Percentiles rank a stretch among this genome's conserved stretches.
Evolutionary conservation across 192 early-diverging fungal genomes (phyloP).

Genomic region (Coemansia sp.): DNA sequence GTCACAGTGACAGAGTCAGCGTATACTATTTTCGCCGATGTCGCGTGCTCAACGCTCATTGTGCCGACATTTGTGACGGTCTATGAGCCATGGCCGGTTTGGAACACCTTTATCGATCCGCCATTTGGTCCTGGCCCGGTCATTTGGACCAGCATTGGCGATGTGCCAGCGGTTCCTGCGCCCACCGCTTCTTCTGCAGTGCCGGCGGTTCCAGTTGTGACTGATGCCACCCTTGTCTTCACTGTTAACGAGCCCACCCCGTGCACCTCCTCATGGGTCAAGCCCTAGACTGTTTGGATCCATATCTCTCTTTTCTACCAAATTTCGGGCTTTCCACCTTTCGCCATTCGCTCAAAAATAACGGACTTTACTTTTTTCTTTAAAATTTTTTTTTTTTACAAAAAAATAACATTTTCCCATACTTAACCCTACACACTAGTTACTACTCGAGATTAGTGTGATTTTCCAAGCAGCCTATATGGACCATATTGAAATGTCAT

Average conservation of each 20-base stretch:
- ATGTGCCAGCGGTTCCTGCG: slow-evolving; percentile 8
- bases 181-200: slow-evolving; percentile 4
- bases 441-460: too few species aligned
- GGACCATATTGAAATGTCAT: too few species aligned
- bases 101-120: slow-evolving; percentile 7
- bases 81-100: slow-evolving; percentile 14
- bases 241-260: slow-evolving; percentile 7
- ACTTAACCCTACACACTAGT: too few species aligned
- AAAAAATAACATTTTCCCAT: slow-evolving; percentile 1
- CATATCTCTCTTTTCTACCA: not conserved
- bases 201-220: slow-evolving; percentile 1
- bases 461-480: too few species aligned
- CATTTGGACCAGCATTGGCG: slow-evolving; percentile 26
- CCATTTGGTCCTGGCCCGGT: slow-evolving; percentile 42
- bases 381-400: not conserved
- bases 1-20: slow-evolving; percentile 13
- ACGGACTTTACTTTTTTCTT: too few species aligned
- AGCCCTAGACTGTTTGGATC: not conserved
- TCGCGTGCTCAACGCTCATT: slow-evolving; percentile 10
- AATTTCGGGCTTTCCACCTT: too few species aligned
- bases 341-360: too few species aligned
- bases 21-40: slow-evolving; percentile 16
- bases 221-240: slow-evolving; percentile 4
- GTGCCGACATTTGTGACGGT: slow-evolving; percentile 24
- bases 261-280: slow-evolving; percentile 24